phyloP scores from a whole-genome alignment of 2,329 filamentous ascomycete species.

The Cercospora sojina region DNA sequence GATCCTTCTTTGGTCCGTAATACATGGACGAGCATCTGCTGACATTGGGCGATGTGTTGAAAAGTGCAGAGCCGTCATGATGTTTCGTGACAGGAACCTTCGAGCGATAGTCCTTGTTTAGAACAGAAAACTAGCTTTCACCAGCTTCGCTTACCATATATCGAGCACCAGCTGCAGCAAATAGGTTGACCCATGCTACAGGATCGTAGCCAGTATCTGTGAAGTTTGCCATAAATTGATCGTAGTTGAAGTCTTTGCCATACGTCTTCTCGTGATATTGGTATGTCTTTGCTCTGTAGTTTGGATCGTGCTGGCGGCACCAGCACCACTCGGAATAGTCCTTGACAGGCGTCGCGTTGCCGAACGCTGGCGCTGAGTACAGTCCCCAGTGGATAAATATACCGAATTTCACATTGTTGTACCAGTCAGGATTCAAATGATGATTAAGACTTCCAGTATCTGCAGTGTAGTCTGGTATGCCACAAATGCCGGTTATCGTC shows the following conservation, averaged over 20 bases:
- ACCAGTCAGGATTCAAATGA: conserved; percentile 16
- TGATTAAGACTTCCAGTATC: conserved; percentile 7
- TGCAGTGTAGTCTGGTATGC: conserved; percentile 8
- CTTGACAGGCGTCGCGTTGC: conserved; percentile 13
- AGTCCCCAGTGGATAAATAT: conserved; percentile 24
- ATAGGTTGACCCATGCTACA: conserved; percentile 20
- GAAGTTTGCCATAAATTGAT: conserved; percentile 18
- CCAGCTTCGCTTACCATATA: conserved; percentile 44
- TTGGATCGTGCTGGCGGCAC: conserved; percentile 13
- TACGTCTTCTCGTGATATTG: conserved; percentile 3
- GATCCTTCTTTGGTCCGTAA: conserved; percentile 45
- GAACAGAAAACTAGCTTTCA: neutral
- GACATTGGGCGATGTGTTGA: conserved; percentile 41
- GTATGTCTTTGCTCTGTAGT: conserved; percentile 5
- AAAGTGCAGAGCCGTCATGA: conserved; percentile 51
- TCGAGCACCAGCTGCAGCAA: conserved; percentile 17
- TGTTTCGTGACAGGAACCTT: conserved; percentile 41
- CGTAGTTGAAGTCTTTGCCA: conserved; percentile 12
- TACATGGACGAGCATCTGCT: conserved; percentile 46
- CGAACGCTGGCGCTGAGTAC: conserved; percentile 17
- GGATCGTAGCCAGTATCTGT: conserved; percentile 17
- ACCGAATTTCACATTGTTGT: conserved; percentile 15
- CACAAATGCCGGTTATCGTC: neutral
- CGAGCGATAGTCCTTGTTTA: neutral
- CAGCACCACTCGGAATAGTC: conserved; percentile 26